Base-by-base conservation (phyloP, 2,329 filamentous ascomycete genomes). In the Sporothrix schenckii region DNA sequence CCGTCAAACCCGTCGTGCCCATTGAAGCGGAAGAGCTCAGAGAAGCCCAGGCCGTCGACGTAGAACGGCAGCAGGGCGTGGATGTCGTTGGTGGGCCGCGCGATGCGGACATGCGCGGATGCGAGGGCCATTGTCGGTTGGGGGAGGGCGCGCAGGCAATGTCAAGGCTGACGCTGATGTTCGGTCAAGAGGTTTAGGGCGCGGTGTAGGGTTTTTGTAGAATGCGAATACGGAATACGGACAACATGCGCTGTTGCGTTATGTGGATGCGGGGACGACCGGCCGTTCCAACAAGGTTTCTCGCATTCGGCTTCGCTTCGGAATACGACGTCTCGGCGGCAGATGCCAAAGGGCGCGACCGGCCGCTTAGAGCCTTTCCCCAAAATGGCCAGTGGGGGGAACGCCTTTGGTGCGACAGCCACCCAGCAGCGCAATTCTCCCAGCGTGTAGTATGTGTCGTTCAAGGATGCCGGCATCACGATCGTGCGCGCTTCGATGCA, bases 1-100 rank as follows among this genome's bases (percentile, higher is more conserved):
- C 80, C 81, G 72, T 80, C 79, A 68, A 81, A 83, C 9, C 77
- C 81, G 4, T 78, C 77, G 70, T 83, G 81, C 4, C 78, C 72
- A 6, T 73, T 47, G 54, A 82, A 83, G 1, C 76, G 76, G 44
- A 75, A 73, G 39, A 81, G 74, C 11, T 79, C 66, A 6, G 76
- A 73, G 70, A 83, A 80, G 30, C 80, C 80, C 1, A 83, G 79
- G 4, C 80, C 81, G 39, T 78, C 76, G 66, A 77, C 75, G 75
- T 83, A 83, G 73, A 84, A 83, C 1, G 77, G 78, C 34, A 81
- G 73, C n/a, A 83, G 75, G 0, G 76, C 75, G 14, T 77, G 66
- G 67, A 83, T 77, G 74, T 80, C 73, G 69, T 80, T 77, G 1
- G 80, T 81, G 2, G 81, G 81, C 14, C 81, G 79, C 4, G 81